Conservation (phyloP, 2,329 filamentous ascomycete species). For the Nemania diffusa region DNA sequence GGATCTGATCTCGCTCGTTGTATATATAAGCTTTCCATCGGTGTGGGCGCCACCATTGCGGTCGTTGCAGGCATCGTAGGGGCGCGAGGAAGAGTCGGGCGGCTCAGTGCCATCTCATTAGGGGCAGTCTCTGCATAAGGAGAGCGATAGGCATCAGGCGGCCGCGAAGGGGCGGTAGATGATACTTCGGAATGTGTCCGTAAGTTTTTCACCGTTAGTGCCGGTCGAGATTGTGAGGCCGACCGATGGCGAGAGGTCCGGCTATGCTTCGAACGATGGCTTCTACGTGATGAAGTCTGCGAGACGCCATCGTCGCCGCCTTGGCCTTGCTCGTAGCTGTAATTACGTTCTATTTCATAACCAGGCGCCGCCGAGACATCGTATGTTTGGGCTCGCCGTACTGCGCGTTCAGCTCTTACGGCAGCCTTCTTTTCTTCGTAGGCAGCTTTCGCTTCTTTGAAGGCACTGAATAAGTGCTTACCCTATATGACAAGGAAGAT, state of each 20-base stretch:
- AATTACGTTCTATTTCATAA: slow-evolving; percentile 47
- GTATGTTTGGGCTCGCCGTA: slow-evolving; percentile 70
- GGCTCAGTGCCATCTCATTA: slow-evolving; percentile 57
- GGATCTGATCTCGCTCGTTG: slow-evolving; percentile 56
- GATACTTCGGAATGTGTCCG: slow-evolving; percentile 65
- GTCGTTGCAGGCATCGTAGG: slow-evolving; percentile 44
- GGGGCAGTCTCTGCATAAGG: slow-evolving; percentile 58
- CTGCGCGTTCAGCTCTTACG: slow-evolving; percentile 72
- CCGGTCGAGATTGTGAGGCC: slow-evolving; percentile 50
- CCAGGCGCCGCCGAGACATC: slow-evolving; percentile 50
- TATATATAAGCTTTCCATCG: slow-evolving; percentile 34
- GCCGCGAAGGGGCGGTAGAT: slow-evolving; percentile 57
- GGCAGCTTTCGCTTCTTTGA: slow-evolving; percentile 89
- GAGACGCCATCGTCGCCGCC: slow-evolving; percentile 51
- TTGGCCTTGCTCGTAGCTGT: slow-evolving; percentile 35
- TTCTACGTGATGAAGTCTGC: slow-evolving; percentile 56
- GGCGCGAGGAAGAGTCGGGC: slow-evolving; percentile 51
- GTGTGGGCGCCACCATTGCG: slow-evolving; percentile 30
- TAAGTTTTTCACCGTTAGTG: slow-evolving; percentile 64
- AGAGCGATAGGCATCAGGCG: slow-evolving; percentile 52
- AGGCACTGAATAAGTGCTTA: slow-evolving; percentile 88
- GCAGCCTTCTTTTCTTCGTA: slow-evolving; percentile 90
- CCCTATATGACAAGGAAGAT: slow-evolving; percentile 64
- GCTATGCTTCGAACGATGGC: slow-evolving; percentile 54
- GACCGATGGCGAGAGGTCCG: slow-evolving; percentile 49